Base-by-base conservation (phyloP, 2,329 filamentous ascomycete species). In the Plectosphaerella sp. region DNA sequence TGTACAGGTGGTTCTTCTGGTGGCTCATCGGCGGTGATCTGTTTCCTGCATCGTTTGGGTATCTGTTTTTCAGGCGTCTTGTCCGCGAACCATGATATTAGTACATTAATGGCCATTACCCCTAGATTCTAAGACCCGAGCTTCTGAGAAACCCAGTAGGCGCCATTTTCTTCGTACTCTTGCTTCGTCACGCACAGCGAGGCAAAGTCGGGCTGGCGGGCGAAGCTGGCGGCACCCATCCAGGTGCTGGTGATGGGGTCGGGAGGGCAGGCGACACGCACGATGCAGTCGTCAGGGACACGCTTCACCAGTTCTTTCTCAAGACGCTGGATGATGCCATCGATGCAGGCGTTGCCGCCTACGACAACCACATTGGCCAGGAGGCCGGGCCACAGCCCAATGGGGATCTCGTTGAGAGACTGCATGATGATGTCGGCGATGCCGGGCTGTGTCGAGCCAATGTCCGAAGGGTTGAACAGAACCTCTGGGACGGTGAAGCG, bases 401-500 rank as follows among this genome's bases (percentile, higher is more conserved):
- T 78, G 0, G 94, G 94, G 10, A 97, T 69, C 12, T 76, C 77
- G 9, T 82, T 79, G 14, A 99, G 70, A 12, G 86, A 89, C 66
- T 97, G 86, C 70, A 94, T 77, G 11, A 97, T 80, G n/a, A 91
- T 79, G 47, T 92, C 89, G 0, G 90, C 82, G 18, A 99, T 76
- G 0, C 94, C 94, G 1, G 87, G 84, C 62, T 96, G 89, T 46
- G 84, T 82, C 68, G 97, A 83, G 1, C 91, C 92, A 43, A 96
- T 86, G 69, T 97, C 93, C 4, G 80, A 79, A 0, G 94, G 94
- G 51, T 81, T 87, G 72, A 99, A 97, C 3, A 99, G 72, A 6
- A 97, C 77, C 66, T 99, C 94, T 0, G 94, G 93, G 0, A 96
- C 87, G 2, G 84, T 77, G 65, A 99, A 99, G 45, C 93, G 83